Percentiles rank a stretch among this genome's conserved stretches.
Evolutionary conservation across 2,329 filamentous ascomycete species (phyloP).

Genomic region (Phaeosphaeria sp.): DNA sequence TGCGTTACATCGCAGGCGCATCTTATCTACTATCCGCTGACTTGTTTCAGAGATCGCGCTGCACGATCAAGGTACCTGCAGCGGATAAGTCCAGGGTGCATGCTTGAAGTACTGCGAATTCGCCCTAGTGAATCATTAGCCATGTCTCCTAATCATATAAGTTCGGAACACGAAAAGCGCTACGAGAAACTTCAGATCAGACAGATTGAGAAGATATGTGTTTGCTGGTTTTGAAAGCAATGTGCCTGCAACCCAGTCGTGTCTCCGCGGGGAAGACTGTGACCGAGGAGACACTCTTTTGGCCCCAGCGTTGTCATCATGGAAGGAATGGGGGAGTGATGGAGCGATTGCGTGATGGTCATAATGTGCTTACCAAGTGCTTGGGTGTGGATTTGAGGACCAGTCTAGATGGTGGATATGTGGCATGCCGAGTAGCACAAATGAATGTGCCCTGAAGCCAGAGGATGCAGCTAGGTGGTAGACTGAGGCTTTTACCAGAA

Average conservation of each 20-base stretch:
- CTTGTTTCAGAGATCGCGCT: neutral
- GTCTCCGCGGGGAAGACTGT: neutral
- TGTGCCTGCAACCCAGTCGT: conserved; percentile 24
- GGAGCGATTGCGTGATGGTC: neutral
- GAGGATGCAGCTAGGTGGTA: neutral
- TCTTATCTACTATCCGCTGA: neutral
- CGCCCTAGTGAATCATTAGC: conserved; percentile 11
- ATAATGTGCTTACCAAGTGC: conserved; percentile 13
- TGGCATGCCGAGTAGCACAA: neutral
- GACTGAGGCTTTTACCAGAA: neutral
- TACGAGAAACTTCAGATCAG: conserved; percentile 16
- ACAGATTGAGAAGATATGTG: conserved; percentile 34
- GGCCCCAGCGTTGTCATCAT: conserved; percentile 47
- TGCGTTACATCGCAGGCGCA: neutral
- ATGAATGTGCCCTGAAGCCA: neutral
- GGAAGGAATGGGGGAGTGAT: neutral
- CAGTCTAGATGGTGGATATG: neutral
- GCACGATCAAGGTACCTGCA: neutral
- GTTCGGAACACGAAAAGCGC: neutral
- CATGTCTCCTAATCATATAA: neutral
- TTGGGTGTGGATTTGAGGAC: neutral
- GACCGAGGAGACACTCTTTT: conserved; percentile 34
- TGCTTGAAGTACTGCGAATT: neutral
- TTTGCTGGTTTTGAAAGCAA: conserved; percentile 33
- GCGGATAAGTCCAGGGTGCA: neutral